These are phyloP conservation scores for Fusarium pininemorale DNA, from an alignment of 2,329 filamentous ascomycete species.

Conservation along the genomic window DNA sequence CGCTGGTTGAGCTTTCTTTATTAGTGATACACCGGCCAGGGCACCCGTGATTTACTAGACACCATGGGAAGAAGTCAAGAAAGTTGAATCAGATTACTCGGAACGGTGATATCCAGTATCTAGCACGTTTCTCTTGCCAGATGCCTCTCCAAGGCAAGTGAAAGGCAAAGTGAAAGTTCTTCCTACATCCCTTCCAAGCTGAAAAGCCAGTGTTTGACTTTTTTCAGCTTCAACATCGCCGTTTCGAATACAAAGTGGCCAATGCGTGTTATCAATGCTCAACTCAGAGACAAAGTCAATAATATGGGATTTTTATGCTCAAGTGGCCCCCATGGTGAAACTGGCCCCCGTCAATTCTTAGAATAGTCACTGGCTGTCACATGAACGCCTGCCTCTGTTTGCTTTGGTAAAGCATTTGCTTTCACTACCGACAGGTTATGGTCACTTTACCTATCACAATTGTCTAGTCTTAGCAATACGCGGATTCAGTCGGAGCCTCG, in stretches of 20 bases:
- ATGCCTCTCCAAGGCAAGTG: accelerated
- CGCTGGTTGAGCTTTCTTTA: too few relatives aligned
- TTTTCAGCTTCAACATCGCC: background rate
- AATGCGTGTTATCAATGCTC: background rate
- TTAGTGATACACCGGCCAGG: too few relatives aligned
- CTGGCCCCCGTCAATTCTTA: slow-evolving; percentile 4
- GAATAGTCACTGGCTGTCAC: background rate
- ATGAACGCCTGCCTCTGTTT: background rate
- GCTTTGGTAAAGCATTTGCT: background rate
- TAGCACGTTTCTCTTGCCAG: background rate
- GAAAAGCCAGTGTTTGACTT: background rate
- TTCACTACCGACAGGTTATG: background rate
- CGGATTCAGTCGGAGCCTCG: background rate
- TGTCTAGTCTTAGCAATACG: background rate
- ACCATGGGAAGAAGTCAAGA: background rate
- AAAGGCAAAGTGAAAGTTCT: background rate
- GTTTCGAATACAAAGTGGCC: background rate
- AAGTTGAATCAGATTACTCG: background rate
- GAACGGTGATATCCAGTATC: background rate
- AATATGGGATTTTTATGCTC: background rate
- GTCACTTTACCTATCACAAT: background rate
- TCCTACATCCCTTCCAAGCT: background rate
- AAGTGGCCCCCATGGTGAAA: slow-evolving; percentile 13
- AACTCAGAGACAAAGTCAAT: background rate
- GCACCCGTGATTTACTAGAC: background rate